A percentile compares a stretch with the other conserved stretches of the same genome.
Conservation (phyloP, 495 filamentous ascomycete genomes). For the Penicillium macrosclerotiorum region DNA sequence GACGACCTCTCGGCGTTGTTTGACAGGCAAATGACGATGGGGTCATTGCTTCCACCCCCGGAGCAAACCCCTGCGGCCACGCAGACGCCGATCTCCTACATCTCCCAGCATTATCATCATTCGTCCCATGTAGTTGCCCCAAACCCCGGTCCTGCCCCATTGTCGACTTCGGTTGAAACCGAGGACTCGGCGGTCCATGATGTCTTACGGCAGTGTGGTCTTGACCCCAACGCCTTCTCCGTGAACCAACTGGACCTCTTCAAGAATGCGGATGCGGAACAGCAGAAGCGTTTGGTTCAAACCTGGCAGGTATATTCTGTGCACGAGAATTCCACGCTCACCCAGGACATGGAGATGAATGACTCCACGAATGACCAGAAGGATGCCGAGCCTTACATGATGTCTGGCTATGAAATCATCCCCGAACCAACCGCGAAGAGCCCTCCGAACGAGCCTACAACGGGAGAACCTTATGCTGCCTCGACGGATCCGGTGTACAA, state of each 20-base stretch:
- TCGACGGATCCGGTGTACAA: conserved; percentile 63
- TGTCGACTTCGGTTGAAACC: too few relatives aligned
- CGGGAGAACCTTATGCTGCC: conserved; percentile 48
- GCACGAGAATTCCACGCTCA: conserved; percentile 21
- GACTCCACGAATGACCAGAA: conserved; percentile 31
- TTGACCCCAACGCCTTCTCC: conserved; percentile 54
- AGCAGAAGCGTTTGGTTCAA: conserved; percentile 59
- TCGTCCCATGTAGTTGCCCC: conserved; percentile 52
- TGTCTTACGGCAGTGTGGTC: conserved; percentile 48
- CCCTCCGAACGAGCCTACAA: conserved; percentile 28
- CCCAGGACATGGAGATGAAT: conserved; percentile 50
- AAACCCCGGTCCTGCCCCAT: neutral
- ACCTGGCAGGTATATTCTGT: conserved; percentile 59
- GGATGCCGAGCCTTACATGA: conserved; percentile 67
- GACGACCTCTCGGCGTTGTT: conserved; percentile 71
- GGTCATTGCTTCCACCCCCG: conserved; percentile 2
- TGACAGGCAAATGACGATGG: conserved; percentile 56
- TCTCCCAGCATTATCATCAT: conserved; percentile 75
- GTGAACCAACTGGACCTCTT: conserved; percentile 60
- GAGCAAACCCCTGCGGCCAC: conserved; percentile 25
- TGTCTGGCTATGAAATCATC: conserved; percentile 60
- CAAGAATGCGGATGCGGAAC: conserved; percentile 54
- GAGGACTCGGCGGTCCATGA: conserved; percentile 5
- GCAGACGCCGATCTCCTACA: conserved; percentile 50
- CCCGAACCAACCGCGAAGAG: conserved; percentile 24